Base-by-base conservation (phyloP, 805 yeast genomes). In the Clavispora santaluciae region DNA sequence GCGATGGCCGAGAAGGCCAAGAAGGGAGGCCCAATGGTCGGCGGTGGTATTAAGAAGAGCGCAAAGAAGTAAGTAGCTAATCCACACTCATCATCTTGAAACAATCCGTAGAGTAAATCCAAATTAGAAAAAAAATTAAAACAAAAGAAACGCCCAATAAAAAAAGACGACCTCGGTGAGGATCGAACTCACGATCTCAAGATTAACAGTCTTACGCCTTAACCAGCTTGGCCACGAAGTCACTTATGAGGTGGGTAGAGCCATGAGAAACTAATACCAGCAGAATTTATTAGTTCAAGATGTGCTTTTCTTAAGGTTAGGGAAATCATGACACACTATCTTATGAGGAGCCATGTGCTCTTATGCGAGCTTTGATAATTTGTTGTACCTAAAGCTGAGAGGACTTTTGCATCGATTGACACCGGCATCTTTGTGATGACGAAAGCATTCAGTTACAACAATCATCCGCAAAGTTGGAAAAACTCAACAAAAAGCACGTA, bases 31-130 rank as follows among this genome's bases (percentile, higher is more conserved):
- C 96, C 96, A 26, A 69, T 90, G 56, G 81, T 81, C 40, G 90
- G 95, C 49, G 96, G 96, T 39, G 98, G 98, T 45, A 90, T 90
- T 72, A 90, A 91, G 78, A 91, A 90, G 79, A 83, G 85, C 54
- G 85, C 64, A n/a, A 51, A 51, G 51, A 51, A 51, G 44, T 51
- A 48, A 34, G 16, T 13, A 22, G 31, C 20, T 15, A 16, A 28
- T 28, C 31, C 20, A 28, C 31, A 28, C 20, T 4, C 4, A 8
- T n/a, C 5, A 9, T 11, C 9, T 9, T 15, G 20, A 28, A 16
- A 4, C 4, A 16, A 11, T 9, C 4, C 10, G 31, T 28, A 28
- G 31, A 16, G 20, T 7, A 8, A 10, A 2, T 17, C 3, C 11
- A 29, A 16, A 29, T 13, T 10, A 29, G n/a, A 36, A 20, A 21